phyloP scores from a whole-genome alignment of 2,329 filamentous ascomycete species.

The Cytospora mali region DNA sequence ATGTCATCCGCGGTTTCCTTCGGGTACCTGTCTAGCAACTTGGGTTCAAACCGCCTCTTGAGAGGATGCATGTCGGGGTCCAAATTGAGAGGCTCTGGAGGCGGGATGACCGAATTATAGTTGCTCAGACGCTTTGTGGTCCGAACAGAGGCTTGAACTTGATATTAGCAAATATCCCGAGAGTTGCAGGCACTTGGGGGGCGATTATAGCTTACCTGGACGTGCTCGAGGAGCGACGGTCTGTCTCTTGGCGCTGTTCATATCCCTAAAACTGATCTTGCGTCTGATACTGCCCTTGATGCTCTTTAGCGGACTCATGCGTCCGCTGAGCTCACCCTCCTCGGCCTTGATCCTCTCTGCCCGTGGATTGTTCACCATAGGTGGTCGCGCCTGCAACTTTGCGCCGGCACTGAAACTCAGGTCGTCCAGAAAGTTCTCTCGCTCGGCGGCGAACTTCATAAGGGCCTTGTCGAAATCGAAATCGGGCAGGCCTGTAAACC shows the following conservation, averaged over 20 bases:
- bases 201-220: slow-evolving; percentile 62
- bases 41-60: slow-evolving; percentile 90
- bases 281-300: slow-evolving; percentile 85
- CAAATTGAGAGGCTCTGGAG: slow-evolving; percentile 84
- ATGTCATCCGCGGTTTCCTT: slow-evolving; percentile 80
- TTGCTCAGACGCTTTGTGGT: slow-evolving; percentile 90
- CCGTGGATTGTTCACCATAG: slow-evolving; percentile 76
- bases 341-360: slow-evolving; percentile 81
- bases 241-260: slow-evolving; percentile 92
- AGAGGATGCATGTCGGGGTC: slow-evolving; percentile 95
- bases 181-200: slow-evolving; percentile 21
- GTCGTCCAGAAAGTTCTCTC: slow-evolving; percentile 91
- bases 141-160: slow-evolving; percentile 59
- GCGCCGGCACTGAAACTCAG: slow-evolving; percentile 85
- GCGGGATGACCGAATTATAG: slow-evolving; percentile 97
- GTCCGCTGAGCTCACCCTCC: slow-evolving; percentile 58
- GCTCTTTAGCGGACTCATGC: slow-evolving; percentile 58
- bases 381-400: slow-evolving; percentile 68
- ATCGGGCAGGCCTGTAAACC: slow-evolving; percentile 53
- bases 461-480: slow-evolving; percentile 94
- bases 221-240: slow-evolving; percentile 74
- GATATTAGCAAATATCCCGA: slow-evolving; percentile 39
- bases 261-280: slow-evolving; percentile 89
- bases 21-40: slow-evolving; percentile 93
- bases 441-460: slow-evolving; percentile 91